Percentiles rank a stretch among this genome's conserved stretches.
These are phyloP conservation scores for Microsporum canis DNA, from an alignment of 2,329 filamentous ascomycete genomes.

Conservation along the genomic window DNA sequence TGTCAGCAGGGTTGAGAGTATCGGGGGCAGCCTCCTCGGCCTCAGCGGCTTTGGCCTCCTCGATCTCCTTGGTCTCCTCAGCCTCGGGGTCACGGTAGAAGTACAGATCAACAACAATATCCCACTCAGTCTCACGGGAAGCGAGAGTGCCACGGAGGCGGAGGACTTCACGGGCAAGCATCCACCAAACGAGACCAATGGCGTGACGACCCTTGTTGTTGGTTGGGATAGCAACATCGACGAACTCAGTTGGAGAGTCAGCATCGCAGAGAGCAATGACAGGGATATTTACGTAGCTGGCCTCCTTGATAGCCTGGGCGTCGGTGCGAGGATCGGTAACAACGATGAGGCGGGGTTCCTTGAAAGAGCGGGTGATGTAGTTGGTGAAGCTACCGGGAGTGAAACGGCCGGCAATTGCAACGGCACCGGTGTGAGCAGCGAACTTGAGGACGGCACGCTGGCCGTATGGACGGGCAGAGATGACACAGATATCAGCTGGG, in stretches of 20 bases:
- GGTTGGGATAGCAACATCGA: slow-evolving; percentile 98
- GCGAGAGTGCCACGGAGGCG: slow-evolving; percentile 94
- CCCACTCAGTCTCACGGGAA: slow-evolving; percentile 93
- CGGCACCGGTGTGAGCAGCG: slow-evolving; percentile 93
- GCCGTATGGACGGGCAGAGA: slow-evolving; percentile 98
- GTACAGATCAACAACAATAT: slow-evolving; percentile 99
- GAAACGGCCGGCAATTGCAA: slow-evolving; percentile 98
- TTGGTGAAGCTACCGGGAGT: slow-evolving; percentile 99
- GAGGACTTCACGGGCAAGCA: slow-evolving; percentile 98
- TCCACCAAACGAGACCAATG: slow-evolving; percentile 98
- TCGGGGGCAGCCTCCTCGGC: slow-evolving; percentile 81
- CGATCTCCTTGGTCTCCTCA: slow-evolving; percentile 95
- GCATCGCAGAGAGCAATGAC: slow-evolving; percentile 99
- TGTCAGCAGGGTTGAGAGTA: slow-evolving; percentile 56
- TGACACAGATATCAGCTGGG: slow-evolving; percentile 97
- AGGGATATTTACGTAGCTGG: slow-evolving; percentile 99
- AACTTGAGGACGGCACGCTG: slow-evolving; percentile 99
- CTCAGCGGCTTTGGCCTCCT: slow-evolving; percentile 70
- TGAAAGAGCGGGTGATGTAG: slow-evolving; percentile 99
- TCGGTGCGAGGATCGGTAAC: slow-evolving; percentile 99
- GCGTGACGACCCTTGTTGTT: slow-evolving; percentile 99
- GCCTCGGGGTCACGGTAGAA: slow-evolving; percentile 99
- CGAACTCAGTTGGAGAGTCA: slow-evolving; percentile 98
- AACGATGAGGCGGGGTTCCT: slow-evolving; percentile 98
- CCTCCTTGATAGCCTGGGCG: slow-evolving; percentile 99